Percentiles rank a stretch among this genome's conserved stretches.
These are phyloP conservation scores for Candida odintsovae DNA, from an alignment of 805 yeast species.

Conservation along the genomic window DNA sequence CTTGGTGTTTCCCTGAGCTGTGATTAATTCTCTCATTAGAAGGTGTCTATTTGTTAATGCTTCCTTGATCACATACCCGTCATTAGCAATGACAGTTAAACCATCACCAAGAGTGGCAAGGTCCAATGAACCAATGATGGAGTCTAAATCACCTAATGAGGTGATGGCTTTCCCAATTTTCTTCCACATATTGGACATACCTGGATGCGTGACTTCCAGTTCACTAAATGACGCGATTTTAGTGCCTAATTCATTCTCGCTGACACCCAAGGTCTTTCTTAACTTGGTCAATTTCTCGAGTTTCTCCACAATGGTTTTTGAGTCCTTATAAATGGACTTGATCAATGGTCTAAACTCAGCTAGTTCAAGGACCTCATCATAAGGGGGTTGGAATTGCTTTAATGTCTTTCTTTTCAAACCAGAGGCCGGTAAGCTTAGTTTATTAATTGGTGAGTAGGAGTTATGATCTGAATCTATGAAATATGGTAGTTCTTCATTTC, in stretches of 20 bases:
- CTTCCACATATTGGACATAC: constrained; percentile 75
- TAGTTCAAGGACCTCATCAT: constrained; percentile 75
- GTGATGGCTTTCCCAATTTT: constrained; percentile 65
- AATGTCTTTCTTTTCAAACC: constrained; percentile 85
- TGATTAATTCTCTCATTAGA: constrained; percentile 80
- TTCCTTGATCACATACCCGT: constrained; percentile 85
- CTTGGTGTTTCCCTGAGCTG: constrained; percentile 71
- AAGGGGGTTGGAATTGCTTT: constrained; percentile 89
- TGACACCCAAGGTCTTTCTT: constrained; percentile 44
- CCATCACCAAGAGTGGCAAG: constrained; percentile 76
- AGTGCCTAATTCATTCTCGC: constrained; percentile 48
- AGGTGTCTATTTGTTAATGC: constrained; percentile 89
- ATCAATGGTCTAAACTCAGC: constrained; percentile 84
- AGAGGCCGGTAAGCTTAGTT: constrained; percentile 63
- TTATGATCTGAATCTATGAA: constrained; percentile 77
- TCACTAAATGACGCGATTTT: constrained; percentile 33
- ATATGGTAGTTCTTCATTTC: constrained; percentile 83
- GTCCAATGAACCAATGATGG: constrained; percentile 65
- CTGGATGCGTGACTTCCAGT: constrained; percentile 52
- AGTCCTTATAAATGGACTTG: constrained; percentile 60
- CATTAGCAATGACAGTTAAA: constrained; percentile 55
- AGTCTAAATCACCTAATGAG: constrained; percentile 69
- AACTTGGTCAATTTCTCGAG: constrained; percentile 49
- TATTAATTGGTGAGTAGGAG: constrained; percentile 41
- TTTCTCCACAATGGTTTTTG: constrained; percentile 46